Evolutionary conservation across 2,329 filamentous ascomycete species (phyloP).

Genomic region (Hyphodiscus sp.): DNA sequence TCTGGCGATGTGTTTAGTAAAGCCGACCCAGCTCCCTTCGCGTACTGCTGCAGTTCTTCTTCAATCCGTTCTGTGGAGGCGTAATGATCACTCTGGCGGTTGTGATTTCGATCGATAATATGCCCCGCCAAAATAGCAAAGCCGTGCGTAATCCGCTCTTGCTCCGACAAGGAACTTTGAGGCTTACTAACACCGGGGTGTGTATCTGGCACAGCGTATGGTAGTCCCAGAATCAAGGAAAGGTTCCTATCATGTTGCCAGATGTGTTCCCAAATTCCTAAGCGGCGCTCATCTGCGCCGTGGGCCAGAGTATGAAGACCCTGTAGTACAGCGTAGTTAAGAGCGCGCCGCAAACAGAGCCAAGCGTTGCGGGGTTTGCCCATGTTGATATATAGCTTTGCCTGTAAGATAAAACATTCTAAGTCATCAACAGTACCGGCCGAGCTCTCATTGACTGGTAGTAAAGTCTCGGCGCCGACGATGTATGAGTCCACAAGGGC

Average conservation of each 20-base stretch:
- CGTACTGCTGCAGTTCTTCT: slow-evolving; percentile 32
- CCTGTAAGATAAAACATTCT: slow-evolving; percentile 44
- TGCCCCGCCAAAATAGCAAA: slow-evolving; percentile 32
- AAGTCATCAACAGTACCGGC: slow-evolving; percentile 45
- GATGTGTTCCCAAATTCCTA: slow-evolving; percentile 35
- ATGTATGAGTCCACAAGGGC: slow-evolving; percentile 41
- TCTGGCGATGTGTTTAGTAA: slow-evolving; percentile 27
- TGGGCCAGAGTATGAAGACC: slow-evolving; percentile 36
- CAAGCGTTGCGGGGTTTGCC: slow-evolving; percentile 49
- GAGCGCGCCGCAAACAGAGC: slow-evolving; percentile 42
- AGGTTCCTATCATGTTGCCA: slow-evolving; percentile 42
- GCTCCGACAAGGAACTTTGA: not conserved
- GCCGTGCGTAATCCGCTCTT: slow-evolving; percentile 6
- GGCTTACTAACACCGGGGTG: slow-evolving; percentile 8
- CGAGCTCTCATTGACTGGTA: slow-evolving; percentile 43
- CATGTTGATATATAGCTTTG: slow-evolving; percentile 47
- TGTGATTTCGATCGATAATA: slow-evolving; percentile 37
- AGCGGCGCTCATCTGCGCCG: slow-evolving; percentile 27
- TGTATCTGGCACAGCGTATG: slow-evolving; percentile 34
- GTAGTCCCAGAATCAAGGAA: slow-evolving; percentile 47
- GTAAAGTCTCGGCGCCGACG: slow-evolving; percentile 37
- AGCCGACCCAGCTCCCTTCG: slow-evolving; percentile 25
- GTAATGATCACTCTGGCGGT: slow-evolving; percentile 31
- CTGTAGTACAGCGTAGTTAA: slow-evolving; percentile 46
- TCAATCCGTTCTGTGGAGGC: slow-evolving; percentile 35